phyloP scores from a whole-genome alignment of 441 rosid species.

The Flueggea neowawraea region DNA sequence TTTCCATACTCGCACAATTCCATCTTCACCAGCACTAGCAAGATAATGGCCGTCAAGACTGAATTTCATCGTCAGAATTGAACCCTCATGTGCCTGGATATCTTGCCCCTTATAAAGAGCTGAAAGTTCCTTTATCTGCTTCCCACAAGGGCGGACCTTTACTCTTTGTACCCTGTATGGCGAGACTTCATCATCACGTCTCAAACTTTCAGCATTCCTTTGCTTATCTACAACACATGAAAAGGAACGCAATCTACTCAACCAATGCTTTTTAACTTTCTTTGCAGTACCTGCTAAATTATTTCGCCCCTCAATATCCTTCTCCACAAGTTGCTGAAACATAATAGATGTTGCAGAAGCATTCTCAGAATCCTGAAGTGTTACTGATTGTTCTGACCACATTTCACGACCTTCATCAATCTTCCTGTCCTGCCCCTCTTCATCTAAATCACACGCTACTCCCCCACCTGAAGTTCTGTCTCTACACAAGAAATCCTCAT shows the following conservation, averaged over 20 bases:
- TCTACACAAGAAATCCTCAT: slow-evolving; percentile 22
- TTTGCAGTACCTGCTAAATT: slow-evolving; percentile 23
- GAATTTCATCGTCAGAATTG: slow-evolving; percentile 83
- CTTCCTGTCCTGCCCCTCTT: slow-evolving; percentile 22
- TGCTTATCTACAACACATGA: slow-evolving; percentile 41
- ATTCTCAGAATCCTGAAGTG: slow-evolving; percentile 19
- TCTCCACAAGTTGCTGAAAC: slow-evolving; percentile 22
- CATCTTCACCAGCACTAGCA: slow-evolving; percentile 86
- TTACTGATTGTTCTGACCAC: slow-evolving; percentile 11
- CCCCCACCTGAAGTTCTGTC: slow-evolving; percentile 30
- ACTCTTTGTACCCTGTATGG: slow-evolving; percentile 45
- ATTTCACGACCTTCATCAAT: slow-evolving; percentile 23
- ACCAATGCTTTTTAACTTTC: slow-evolving; percentile 52
- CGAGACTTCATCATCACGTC: slow-evolving; percentile 7
- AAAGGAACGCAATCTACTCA: slow-evolving; percentile 43
- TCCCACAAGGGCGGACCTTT: slow-evolving; percentile 42
- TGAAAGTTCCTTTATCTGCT: slow-evolving; percentile 69
- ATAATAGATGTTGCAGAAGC: slow-evolving; percentile 29
- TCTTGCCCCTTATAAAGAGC: slow-evolving; percentile 67
- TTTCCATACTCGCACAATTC: slow-evolving; percentile 71
- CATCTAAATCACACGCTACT: slow-evolving; percentile 20
- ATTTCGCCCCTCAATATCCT: slow-evolving; percentile 28
- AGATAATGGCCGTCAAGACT: slow-evolving; percentile 76
- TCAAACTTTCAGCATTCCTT: slow-evolving; percentile 18
- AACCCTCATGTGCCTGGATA: slow-evolving; percentile 64